Evolutionary conservation across 768 basidiomycete genomes (phyloP).

Genomic region (Mycena crocata): DNA sequence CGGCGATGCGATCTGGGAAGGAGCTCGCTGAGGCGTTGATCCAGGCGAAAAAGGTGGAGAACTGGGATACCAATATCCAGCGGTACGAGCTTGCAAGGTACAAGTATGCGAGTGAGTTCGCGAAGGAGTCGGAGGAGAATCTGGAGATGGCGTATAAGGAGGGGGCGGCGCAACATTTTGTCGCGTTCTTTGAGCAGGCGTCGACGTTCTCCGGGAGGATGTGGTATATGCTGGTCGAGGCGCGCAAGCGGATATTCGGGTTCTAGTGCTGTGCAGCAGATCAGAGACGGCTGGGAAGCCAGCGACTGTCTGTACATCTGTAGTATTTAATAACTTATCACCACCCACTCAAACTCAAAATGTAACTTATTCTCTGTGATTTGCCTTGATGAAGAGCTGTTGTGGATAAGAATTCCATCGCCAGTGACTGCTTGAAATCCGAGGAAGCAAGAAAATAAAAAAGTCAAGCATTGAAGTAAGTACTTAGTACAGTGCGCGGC

Average conservation of each 20-base stretch:
- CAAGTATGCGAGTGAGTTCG: not conserved
- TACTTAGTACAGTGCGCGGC: no score
- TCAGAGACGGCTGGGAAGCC: no score
- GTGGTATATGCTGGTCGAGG: not conserved
- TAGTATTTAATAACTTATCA: no score
- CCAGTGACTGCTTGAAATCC: no score
- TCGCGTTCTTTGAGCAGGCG: not conserved
- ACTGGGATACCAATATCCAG: not conserved
- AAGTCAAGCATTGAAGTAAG: no score
- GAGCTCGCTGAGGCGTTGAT: not conserved
- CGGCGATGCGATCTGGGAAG: not conserved
- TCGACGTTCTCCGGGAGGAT: not conserved
- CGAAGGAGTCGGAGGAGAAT: not conserved
- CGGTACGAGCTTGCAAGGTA: not conserved
- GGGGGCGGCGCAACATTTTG: not conserved
- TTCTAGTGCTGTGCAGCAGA: no score
- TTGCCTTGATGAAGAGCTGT: no score
- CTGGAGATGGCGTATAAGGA: not conserved
- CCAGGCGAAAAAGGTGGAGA: not conserved
- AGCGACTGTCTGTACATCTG: no score
- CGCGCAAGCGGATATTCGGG: not conserved
- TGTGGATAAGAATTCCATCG: no score
- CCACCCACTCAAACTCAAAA: no score
- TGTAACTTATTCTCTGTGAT: no score
- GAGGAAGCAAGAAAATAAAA: no score